These are phyloP conservation scores for Russula dissimulans DNA, from an alignment of 768 basidiomycete species.

Conservation along the genomic window DNA sequence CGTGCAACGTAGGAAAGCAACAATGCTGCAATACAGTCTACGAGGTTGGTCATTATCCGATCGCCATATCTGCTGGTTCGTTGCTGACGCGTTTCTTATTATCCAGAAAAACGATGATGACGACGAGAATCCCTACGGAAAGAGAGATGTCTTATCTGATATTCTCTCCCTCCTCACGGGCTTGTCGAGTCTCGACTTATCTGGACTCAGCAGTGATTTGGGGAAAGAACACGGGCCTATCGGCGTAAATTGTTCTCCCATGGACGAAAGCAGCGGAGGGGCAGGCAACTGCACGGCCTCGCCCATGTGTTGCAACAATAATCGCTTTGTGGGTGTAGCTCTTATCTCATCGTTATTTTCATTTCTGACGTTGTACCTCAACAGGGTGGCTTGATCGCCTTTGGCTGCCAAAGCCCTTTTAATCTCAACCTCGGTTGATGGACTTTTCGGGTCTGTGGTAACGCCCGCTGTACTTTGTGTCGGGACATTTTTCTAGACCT, in stretches of 20 bases:
- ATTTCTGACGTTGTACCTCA: neutral
- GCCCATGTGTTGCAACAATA: neutral
- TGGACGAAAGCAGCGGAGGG: fast-evolving
- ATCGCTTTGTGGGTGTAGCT: neutral
- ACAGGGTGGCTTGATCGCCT: neutral
- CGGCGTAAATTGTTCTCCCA: neutral
- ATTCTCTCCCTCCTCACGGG: too few species aligned
- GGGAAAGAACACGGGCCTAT: neutral
- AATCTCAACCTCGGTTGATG: neutral
- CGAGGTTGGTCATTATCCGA: neutral
- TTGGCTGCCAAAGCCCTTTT: neutral
- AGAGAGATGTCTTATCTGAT: too few species aligned
- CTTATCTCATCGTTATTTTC: neutral
- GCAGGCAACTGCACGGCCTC: neutral
- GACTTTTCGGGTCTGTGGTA: neutral
- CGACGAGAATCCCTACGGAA: too few species aligned
- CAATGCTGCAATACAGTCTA: neutral
- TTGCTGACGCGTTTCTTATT: neutral
- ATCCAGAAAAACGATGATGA: neutral
- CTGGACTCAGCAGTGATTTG: neutral
- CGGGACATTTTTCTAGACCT: neutral
- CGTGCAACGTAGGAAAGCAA: neutral
- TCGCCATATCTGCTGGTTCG: neutral
- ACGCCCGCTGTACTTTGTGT: neutral
- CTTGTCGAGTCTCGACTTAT: too few species aligned